Conservation (phyloP, 495 filamentous ascomycete species). For the Mytilinidion resinicola region DNA sequence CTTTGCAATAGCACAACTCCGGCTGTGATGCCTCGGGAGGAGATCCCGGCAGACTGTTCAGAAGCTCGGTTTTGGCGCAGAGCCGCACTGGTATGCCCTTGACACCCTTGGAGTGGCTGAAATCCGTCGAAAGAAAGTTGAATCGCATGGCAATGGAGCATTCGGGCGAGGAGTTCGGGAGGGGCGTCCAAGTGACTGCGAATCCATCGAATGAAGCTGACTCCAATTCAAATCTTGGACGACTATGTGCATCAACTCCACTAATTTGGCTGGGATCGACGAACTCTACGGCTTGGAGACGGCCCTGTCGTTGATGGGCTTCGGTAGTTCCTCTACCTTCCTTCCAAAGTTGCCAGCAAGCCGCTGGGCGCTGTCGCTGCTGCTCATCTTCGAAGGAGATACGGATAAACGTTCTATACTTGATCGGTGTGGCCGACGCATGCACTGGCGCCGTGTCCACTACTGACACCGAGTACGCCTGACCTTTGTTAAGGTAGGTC, state of each 20-base stretch:
- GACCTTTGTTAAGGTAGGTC: slow-evolving; percentile 95
- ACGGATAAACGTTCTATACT: slow-evolving; percentile 80
- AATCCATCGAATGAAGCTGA: slow-evolving; percentile 86
- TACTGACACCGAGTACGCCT: slow-evolving; percentile 77
- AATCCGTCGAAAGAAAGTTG: slow-evolving; percentile 97
- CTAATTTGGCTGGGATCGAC: slow-evolving; percentile 67
- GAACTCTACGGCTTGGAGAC: slow-evolving; percentile 87
- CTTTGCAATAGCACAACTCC: slow-evolving; percentile 89
- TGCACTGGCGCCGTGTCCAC: slow-evolving; percentile 58
- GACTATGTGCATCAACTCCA: slow-evolving; percentile 60
- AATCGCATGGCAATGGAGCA: slow-evolving; percentile 85
- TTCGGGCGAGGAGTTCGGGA: slow-evolving; percentile 54
- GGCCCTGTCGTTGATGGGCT: slow-evolving; percentile 80
- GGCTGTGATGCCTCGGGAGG: slow-evolving; percentile 39
- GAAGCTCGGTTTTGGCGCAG: slow-evolving; percentile 77
- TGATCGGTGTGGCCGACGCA: slow-evolving; percentile 37
- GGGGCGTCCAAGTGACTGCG: slow-evolving; percentile 77
- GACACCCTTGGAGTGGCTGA: slow-evolving; percentile 95
- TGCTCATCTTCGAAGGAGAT: slow-evolving; percentile 93
- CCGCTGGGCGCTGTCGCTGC: slow-evolving; percentile 70
- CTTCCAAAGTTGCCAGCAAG: slow-evolving; percentile 96
- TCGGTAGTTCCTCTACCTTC: slow-evolving; percentile 84
- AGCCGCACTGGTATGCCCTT: slow-evolving; percentile 91
- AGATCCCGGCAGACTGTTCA: slow-evolving; percentile 39
- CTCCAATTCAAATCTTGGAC: slow-evolving; percentile 72